Evolutionary conservation across 306 rosid species (phyloP).

Genomic region (Pueraria montana): DNA sequence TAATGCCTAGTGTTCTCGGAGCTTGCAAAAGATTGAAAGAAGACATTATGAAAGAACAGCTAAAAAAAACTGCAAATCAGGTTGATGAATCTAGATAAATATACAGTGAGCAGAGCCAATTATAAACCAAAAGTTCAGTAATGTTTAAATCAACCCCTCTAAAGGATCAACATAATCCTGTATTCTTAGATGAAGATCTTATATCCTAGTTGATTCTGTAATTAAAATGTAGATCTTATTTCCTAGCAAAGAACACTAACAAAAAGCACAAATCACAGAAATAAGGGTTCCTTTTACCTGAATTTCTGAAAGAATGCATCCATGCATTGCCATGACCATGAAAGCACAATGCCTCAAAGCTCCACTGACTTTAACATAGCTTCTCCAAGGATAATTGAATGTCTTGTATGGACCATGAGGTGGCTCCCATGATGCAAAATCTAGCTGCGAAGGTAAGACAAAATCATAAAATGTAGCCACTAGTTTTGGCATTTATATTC

Average conservation of each 20-base stretch:
- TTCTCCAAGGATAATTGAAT: constrained; percentile 68
- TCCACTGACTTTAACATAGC: constrained; percentile 66
- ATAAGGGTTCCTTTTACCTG: constrained; percentile 53
- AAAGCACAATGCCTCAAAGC: constrained; percentile 78
- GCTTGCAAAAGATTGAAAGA: no score
- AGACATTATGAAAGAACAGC: no score
- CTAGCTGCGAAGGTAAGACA: constrained; percentile 52
- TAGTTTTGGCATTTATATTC: constrained; percentile 22
- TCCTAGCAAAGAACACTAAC: background rate
- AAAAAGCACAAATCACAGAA: background rate
- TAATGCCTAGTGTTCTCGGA: no score
- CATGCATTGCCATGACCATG: constrained; percentile 85
- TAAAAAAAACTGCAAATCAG: no score
- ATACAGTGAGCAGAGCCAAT: no score
- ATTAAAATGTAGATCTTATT: no score
- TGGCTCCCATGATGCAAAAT: constrained; percentile 76
- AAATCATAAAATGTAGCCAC: constrained; percentile 1
- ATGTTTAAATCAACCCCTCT: no score
- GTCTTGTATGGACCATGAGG: constrained; percentile 70
- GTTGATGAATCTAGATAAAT: no score
- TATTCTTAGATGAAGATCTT: no score
- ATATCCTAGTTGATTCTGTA: no score
- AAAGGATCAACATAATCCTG: no score
- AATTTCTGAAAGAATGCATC: constrained; percentile 74
- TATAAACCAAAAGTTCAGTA: no score